Evolutionary conservation across 2,329 filamentous ascomycete genomes (phyloP), one percentile per base, ranked within the genome.

Genomic region (Thermothelomyces thermophilus): DNA sequence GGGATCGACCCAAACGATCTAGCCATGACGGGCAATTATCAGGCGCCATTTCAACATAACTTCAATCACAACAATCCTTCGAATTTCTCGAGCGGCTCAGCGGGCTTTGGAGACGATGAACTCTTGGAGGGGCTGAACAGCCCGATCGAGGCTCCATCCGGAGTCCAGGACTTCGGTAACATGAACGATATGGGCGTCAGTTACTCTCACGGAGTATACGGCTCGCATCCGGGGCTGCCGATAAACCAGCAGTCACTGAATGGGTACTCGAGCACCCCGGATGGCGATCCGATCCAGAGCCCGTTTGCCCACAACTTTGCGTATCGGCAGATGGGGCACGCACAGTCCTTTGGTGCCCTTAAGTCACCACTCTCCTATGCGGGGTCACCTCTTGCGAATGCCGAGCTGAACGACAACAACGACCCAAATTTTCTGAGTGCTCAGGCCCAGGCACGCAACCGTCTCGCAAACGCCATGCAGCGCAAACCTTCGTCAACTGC

Each of bases 281-380:
- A 97, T 54, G 89, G 89, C 46, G 86, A 89, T 46, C 90, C 91
- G 5, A 91, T 95, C 53, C 87, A 94, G 63, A 96, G 90, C 61
- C 91, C 91, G 0, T 96, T 90, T 62, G 79, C 87, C 36, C 80
- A 86, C 59, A 83, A 79, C 63, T 93, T 90, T 72, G 76, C 76
- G 57, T 94, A 89, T 66, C 81, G 86, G 39, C 79, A 80, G 51
- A 83, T 86, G 61, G 78, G 82, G 63, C 75, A 77, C 63, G 73
- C 74, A 14, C 74, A 79, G 47, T 71, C 75, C 14, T 79, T 82
- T 52, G 73, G 73, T 51, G 78, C 79, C 2, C 62, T 79, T 6
- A 75, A 77, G 50, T 77, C 75, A 11, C 74, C 75, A 9, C 66
- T 71, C 42, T 74, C 73, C 1, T 79, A 75, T 54, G 69, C 69